Evolutionary conservation across 345 rosid species (phyloP).

Genomic region (Boechera stricta): DNA sequence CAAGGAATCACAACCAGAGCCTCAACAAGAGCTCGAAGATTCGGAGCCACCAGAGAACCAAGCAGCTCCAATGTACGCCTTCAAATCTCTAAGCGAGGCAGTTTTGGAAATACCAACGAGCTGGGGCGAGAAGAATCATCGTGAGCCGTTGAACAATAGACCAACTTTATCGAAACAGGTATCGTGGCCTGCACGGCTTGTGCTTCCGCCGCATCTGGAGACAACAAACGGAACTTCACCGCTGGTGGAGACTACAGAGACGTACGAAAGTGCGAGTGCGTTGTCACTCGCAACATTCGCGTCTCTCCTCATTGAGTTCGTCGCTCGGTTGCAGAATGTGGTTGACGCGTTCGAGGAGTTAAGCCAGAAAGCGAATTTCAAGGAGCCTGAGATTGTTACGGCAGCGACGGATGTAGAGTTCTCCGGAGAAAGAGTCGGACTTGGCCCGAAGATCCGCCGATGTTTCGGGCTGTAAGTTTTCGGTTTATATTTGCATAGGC

Average conservation of each 20-base stretch:
- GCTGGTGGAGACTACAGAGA: constrained; percentile 57
- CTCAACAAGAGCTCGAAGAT: constrained; percentile 61
- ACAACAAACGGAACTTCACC: constrained; percentile 42
- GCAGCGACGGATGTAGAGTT: constrained; percentile 31
- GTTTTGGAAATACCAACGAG: constrained; percentile 51
- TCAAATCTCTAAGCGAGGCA: constrained; percentile 79
- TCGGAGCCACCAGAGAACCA: constrained; percentile 29
- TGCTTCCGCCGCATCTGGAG: constrained; percentile 41
- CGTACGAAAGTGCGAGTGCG: constrained; percentile 88
- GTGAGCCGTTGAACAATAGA: constrained; percentile 39
- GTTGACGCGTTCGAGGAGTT: constrained; percentile 71
- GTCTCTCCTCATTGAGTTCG: constrained; percentile 83
- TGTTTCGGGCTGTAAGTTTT: constrained; percentile 34
- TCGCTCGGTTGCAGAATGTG: constrained; percentile 80
- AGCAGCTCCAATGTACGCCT: constrained; percentile 50
- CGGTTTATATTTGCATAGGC: background rate
- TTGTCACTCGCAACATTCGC: constrained; percentile 90
- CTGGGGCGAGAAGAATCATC: constrained; percentile 44
- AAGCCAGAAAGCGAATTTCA: constrained; percentile 70
- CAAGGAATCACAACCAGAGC: constrained; percentile 48
- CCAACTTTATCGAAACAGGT: constrained; percentile 55
- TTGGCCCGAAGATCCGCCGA: constrained; percentile 51
- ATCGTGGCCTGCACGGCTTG: constrained; percentile 60
- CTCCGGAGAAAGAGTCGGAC: constrained; percentile 44
- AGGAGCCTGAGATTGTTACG: constrained; percentile 56